Evolutionary conservation across 2,329 filamentous ascomycete species (phyloP), one percentile per base, ranked within the genome.

Genomic region (Ophiostoma sp.): DNA sequence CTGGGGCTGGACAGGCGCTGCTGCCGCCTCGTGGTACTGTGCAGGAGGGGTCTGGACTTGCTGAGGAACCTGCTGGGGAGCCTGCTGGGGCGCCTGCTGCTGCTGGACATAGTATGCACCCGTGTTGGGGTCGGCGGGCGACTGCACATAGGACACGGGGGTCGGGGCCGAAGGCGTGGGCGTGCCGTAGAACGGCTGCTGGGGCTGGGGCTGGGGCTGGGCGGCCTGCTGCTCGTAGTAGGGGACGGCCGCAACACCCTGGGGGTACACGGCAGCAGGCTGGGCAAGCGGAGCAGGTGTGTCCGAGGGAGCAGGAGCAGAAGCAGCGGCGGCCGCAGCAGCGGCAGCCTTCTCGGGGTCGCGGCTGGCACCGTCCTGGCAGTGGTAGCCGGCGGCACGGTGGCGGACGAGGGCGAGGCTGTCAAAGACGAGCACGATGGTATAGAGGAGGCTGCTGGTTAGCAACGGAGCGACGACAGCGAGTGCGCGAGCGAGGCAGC

Each of bases 391-490:
- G 9, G 76, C 77, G 58, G 75, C 75, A 68, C 81, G 81, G 71
- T 84, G 81, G 14, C 79, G 77, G 72, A 79, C 76, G 12, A 83
- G 75, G 68, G 77, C 76, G 7, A 82, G 73, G 69, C 77, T 73
- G 73, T 81, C 77, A 5, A 82, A 76, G 12, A 77, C 71, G 18
- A 83, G 77, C 47, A 79, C 76, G 66, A 78, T 74, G 65, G 79
- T 66, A 71, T 79, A 82, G 64, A 82, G 77, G 3, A 80, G 67
- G 71, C 82, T 84, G 65, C 1, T 1, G 5, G 12, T 49, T 9
- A 36, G 52, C 16, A 14, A 64, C 36, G 36, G 0, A 9, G 14
- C 18, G 4, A 18, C 5, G n/a, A 44, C 5, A 12, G 52, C 16
- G 45, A 44, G 16, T n/a, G 42, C 14, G 41, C 16, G 3, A 36